Conservation (phyloP, 2,329 filamentous ascomycete genomes). For the Paecilomyces formosus region DNA sequence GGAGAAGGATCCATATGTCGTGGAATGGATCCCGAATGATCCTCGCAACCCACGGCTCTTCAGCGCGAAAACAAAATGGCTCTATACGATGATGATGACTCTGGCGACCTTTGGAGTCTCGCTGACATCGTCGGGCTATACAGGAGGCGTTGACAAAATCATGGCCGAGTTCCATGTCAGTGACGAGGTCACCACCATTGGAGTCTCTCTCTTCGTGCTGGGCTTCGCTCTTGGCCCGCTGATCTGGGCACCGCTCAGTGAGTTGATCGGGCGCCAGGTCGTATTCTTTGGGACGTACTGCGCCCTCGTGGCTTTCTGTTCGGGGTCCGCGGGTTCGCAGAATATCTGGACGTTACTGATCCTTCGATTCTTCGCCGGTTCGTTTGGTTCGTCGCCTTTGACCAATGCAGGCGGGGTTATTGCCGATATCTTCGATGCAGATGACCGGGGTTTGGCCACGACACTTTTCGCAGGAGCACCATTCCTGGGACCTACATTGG, state of each 20-base stretch:
- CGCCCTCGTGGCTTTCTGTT: constrained; percentile 32
- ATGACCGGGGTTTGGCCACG: constrained; percentile 34
- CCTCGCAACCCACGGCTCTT: neutral
- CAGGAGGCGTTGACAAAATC: neutral
- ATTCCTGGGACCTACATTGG: constrained; percentile 42
- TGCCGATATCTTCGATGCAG: constrained; percentile 38
- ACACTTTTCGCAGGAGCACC: constrained; percentile 36
- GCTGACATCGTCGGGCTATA: neutral
- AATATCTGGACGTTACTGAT: constrained; percentile 27
- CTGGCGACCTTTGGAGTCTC: neutral
- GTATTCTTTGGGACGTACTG: constrained; percentile 39
- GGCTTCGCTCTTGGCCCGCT: constrained; percentile 29
- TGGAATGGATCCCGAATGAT: constrained; percentile 2
- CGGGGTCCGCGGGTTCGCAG: constrained; percentile 30
- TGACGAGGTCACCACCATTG: constrained; percentile 37
- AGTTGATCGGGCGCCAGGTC: constrained; percentile 39
- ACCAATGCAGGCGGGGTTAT: constrained; percentile 42
- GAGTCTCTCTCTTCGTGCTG: constrained; percentile 41
- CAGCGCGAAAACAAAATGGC: neutral
- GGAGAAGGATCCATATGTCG: neutral
- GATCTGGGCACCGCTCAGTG: constrained; percentile 36
- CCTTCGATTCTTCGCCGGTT: constrained; percentile 43
- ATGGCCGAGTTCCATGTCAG: constrained; percentile 21
- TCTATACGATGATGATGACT: neutral
- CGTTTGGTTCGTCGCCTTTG: constrained; percentile 36